A percentile compares a stretch with the other conserved stretches of the same genome.
Evolutionary conservation across 768 basidiomycete genomes (phyloP).

Genomic region (Calvatia gigantea): DNA sequence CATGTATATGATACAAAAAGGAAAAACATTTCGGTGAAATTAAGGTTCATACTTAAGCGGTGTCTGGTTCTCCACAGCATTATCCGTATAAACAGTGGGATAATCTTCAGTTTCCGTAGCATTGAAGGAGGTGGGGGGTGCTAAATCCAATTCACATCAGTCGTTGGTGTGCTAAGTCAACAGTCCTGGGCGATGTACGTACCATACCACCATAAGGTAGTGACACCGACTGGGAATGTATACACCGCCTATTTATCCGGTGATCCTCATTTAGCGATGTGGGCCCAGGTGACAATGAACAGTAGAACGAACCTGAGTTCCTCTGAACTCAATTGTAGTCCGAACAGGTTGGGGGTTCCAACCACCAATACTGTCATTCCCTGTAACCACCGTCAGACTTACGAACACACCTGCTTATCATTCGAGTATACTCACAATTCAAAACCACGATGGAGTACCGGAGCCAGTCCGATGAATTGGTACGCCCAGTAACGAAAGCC

Average conservation of each 20-base stretch:
- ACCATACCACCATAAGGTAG: conserved; percentile 46
- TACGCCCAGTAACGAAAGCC: conserved; percentile 59
- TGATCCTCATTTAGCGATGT: not conserved
- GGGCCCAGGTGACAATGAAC: not conserved
- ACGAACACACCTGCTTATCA: not conserved
- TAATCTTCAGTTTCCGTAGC: not conserved
- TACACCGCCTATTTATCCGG: conserved; percentile 45
- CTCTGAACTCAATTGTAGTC: conserved; percentile 63
- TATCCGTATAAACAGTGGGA: not conserved
- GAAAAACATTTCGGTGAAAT: not conserved
- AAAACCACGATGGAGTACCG: conserved; percentile 69
- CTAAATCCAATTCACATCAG: not conserved
- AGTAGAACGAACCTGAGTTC: conserved; percentile 42
- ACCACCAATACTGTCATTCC: conserved; percentile 46
- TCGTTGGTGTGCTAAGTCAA: not conserved
- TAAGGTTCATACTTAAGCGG: not conserved
- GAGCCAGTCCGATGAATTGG: conserved; percentile 50
- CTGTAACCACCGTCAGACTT: conserved; percentile 14
- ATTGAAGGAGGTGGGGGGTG: conserved; percentile 4
- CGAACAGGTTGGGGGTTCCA: conserved; percentile 54
- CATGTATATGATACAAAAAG: not conserved
- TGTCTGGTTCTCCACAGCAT: not conserved
- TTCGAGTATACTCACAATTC: conserved; percentile 41
- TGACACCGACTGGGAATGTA: conserved; percentile 74
- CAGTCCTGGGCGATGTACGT: conserved; percentile 10